These are phyloP conservation scores for Umbelopsis sp. DNA, from an alignment of 192 early-diverging fungal genomes.

Conservation along the genomic window DNA sequence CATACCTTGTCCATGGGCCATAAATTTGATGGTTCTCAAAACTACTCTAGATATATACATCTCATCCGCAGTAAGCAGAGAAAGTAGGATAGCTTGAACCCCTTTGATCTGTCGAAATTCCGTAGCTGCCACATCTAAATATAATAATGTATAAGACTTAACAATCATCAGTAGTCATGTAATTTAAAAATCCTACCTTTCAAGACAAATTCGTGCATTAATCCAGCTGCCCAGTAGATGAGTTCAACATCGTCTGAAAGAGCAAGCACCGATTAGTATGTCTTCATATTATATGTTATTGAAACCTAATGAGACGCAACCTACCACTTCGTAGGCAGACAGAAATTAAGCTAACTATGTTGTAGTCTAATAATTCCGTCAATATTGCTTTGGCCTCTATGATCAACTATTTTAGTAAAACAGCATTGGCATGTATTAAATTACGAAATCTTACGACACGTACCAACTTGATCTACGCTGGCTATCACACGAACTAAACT, in stretches of 20 bases:
- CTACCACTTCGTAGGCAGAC: constrained; percentile 68
- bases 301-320: not conserved
- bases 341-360: constrained; percentile 68
- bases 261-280: not conserved
- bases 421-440: constrained; percentile 1
- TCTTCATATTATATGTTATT: not conserved
- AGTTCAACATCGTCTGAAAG: constrained; percentile 73
- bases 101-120: constrained; percentile 63
- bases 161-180: not conserved
- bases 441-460: not conserved
- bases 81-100: constrained; percentile 59
- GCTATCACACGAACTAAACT: constrained; percentile 70
- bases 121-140: constrained; percentile 59
- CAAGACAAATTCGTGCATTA: constrained; percentile 78
- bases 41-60: constrained; percentile 69
- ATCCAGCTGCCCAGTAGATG: constrained; percentile 74
- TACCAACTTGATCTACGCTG: constrained; percentile 48
- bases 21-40: constrained; percentile 69
- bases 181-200: constrained; percentile 44
- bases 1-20: constrained; percentile 61
- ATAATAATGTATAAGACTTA: too few species aligned
- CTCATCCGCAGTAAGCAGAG: constrained; percentile 61
- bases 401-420: not conserved
- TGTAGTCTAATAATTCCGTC: constrained; percentile 55
- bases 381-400: constrained; percentile 51